These are phyloP conservation scores for Entomortierella beljakovae DNA, from an alignment of 192 early-diverging fungal genomes.

Conservation along the genomic window DNA sequence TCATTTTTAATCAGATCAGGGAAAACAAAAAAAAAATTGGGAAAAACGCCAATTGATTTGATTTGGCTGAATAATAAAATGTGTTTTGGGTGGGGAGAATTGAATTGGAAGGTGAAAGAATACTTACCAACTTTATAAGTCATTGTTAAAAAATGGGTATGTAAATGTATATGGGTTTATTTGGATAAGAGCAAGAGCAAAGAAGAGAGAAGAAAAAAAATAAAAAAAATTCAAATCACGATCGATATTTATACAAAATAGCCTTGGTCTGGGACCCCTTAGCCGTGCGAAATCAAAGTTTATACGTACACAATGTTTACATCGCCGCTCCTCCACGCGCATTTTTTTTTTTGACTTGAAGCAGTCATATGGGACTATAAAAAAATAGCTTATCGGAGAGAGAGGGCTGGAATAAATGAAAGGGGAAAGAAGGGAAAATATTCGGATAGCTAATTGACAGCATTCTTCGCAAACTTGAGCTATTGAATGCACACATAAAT, in stretches of 20 bases:
- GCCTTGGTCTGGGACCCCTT: slow-evolving; percentile 1
- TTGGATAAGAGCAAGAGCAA: slow-evolving; percentile 21
- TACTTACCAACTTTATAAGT: slow-evolving; percentile 49
- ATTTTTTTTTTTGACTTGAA: not conserved
- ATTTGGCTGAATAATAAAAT: not conserved
- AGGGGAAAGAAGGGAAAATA: too few relatives aligned
- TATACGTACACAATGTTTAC: not conserved
- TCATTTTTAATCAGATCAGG: too few relatives aligned
- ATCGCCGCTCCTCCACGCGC: not conserved
- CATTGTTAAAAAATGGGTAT: slow-evolving; percentile 16
- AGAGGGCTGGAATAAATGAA: too few relatives aligned
- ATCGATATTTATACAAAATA: slow-evolving; percentile 4
- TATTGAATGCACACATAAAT: too few relatives aligned
- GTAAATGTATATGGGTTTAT: slow-evolving; percentile 3
- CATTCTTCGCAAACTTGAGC: too few relatives aligned
- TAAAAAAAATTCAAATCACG: not conserved
- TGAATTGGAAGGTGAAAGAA: not conserved
- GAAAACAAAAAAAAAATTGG: too few relatives aligned
- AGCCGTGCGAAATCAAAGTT: slow-evolving; percentile 3
- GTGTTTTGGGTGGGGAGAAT: not conserved
- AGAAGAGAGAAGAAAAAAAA: slow-evolving; percentile 22
- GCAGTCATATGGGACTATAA: not conserved
- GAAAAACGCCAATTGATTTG: too few relatives aligned
- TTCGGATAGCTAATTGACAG: too few relatives aligned
- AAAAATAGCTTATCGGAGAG: too few relatives aligned